Evolutionary conservation across 495 filamentous ascomycete genomes (phyloP).

Genomic region (Aspergillus mulundensis): DNA sequence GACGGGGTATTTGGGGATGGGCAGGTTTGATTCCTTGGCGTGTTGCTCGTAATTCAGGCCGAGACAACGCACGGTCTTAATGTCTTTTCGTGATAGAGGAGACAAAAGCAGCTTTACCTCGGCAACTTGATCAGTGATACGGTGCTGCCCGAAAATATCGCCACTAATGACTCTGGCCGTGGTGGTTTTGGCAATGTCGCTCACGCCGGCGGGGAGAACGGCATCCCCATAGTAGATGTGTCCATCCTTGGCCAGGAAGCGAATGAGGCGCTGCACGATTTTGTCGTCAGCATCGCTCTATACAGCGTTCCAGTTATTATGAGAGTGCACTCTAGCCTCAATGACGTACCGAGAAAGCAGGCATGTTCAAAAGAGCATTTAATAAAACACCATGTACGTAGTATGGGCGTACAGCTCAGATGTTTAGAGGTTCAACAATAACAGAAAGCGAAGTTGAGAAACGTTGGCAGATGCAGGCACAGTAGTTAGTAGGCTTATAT

Average conservation of each 20-base stretch:
- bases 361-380: slow-evolving; percentile 18
- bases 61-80: slow-evolving; percentile 72
- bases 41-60: slow-evolving; percentile 81
- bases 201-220: slow-evolving; percentile 62
- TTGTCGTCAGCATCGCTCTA: neutral
- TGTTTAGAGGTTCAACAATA: no score
- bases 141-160: slow-evolving; percentile 67
- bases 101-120: slow-evolving; percentile 65
- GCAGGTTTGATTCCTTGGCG: slow-evolving; percentile 71
- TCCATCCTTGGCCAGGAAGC: slow-evolving; percentile 74
- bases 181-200: slow-evolving; percentile 61
- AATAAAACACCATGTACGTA: neutral
- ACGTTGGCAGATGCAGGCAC: no score
- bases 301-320: neutral
- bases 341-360: slow-evolving; percentile 35
- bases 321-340: neutral
- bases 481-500: neutral
- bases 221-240: slow-evolving; percentile 80
- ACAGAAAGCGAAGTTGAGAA: no score
- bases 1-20: slow-evolving; percentile 71
- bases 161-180: slow-evolving; percentile 67
- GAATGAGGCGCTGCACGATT: slow-evolving; percentile 60
- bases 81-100: slow-evolving; percentile 63
- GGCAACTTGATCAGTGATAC: slow-evolving; percentile 64
- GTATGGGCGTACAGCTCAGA: no score